Evolutionary conservation across 768 basidiomycete species (phyloP), one percentile per base, ranked within the genome.

Genomic region (Agrocybe pediades): DNA sequence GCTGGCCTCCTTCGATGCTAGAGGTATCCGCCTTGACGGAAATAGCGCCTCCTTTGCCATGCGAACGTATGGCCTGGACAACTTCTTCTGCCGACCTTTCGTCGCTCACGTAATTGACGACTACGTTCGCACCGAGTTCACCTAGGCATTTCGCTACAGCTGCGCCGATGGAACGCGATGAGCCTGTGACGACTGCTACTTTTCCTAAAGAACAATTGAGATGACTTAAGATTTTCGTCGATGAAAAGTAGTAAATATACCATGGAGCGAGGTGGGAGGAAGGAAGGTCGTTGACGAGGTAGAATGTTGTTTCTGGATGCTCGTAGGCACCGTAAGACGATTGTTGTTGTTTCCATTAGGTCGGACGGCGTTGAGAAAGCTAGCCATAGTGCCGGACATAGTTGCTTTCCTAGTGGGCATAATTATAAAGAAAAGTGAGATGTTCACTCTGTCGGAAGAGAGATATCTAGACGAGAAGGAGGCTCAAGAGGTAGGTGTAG

Each of bases 151-250:
- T 68, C 2, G 82, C 83, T 51, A 84, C 76, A 13, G 80, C 74
- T 0, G 83, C 84, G 30, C 84, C 85, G 23, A 83, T 85, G 16
- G 75, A 77, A 9, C 82, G 78, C 13, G 84, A 84, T 6, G 83
- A 83, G 25, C 84, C 83, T 16, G 84, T 85, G 36, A 85, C 76
- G 43, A 85, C 66, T n/a, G 80, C 80, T n/a, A 80, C 73, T 67
- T 80, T 82, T 17, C 77, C 79, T 73, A 53, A 16, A 43, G 21
- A 21, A 9, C n/a, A 23, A 24, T 23, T 33, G 16, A 39, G 44
- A 39, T 39, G 3, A 13, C 23, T 6, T 6, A 40, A 26, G 21
- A 5, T 19, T 7, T 2, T 39, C 23, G 30, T 39, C 9, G 19
- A 9, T 25, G 1, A 11, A 43, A 36, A 29, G 39, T 26, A 44